Percentiles rank a stretch among this genome's conserved stretches.
Conservation (phyloP, 331 rosid species). For the Quercus phellos region DNA sequence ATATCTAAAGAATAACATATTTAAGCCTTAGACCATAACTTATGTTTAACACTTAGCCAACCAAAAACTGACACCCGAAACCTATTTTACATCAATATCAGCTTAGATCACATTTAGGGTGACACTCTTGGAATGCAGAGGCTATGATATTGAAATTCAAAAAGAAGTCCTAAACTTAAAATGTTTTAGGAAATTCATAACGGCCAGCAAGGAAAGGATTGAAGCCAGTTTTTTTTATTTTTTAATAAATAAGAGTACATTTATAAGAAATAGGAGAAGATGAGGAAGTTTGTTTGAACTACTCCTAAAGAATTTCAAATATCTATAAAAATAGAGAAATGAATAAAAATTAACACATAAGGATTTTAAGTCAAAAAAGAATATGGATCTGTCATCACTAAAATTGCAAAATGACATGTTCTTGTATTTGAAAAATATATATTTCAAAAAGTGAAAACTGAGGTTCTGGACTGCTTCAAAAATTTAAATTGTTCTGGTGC, state of each 20-base stretch:
- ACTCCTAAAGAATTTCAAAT: not conserved
- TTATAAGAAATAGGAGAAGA: not conserved
- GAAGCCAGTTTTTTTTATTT: not conserved
- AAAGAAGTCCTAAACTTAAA: not conserved
- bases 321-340: not conserved
- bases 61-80: not conserved
- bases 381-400: not conserved
- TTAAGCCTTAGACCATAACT: constrained; percentile 20
- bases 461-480: not conserved
- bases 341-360: not conserved
- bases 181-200: not conserved
- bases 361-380: not conserved
- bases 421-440: not conserved
- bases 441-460: not conserved
- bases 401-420: not conserved
- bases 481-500: not conserved
- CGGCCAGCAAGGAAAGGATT: not conserved
- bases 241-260: not conserved
- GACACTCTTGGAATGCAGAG: not conserved
- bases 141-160: not conserved
- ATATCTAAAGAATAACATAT: constrained; percentile 12
- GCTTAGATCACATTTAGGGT: not conserved
- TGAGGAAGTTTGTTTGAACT: not conserved
- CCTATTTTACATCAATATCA: not conserved
- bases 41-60: constrained; percentile 12